A percentile compares a stretch with the other conserved stretches of the same genome.
Evolutionary conservation across 2,329 filamentous ascomycete species (phyloP).

Genomic region (Lachnellula hyalina): DNA sequence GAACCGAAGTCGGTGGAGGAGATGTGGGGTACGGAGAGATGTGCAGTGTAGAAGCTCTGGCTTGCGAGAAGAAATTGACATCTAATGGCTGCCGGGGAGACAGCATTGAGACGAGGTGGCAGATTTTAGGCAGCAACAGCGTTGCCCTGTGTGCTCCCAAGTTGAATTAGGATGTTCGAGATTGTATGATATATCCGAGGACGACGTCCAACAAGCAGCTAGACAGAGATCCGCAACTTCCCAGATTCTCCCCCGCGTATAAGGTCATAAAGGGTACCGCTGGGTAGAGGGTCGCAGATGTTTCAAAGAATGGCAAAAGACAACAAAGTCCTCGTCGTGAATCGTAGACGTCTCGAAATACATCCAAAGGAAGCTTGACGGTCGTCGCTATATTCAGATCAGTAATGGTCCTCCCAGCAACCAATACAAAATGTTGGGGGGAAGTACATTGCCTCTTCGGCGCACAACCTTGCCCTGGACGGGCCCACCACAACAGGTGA

Average conservation of each 20-base stretch:
- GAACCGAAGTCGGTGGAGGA: not conserved
- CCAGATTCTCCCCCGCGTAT: not conserved
- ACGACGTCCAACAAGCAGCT: not conserved
- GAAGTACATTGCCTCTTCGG: conserved; percentile 20
- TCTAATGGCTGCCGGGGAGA: not conserved
- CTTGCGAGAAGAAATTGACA: not conserved
- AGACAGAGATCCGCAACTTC: not conserved
- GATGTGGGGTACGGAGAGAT: conserved; percentile 5
- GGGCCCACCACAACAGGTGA: conserved; percentile 23
- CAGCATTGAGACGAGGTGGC: not conserved
- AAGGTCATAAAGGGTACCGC: not conserved
- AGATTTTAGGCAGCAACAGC: not conserved
- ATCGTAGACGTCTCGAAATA: conserved; percentile 5
- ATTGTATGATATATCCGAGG: not conserved
- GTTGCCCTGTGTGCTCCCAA: not conserved
- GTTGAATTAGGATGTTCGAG: not conserved
- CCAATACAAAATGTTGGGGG: conserved; percentile 5
- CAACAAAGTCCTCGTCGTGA: conserved; percentile 14
- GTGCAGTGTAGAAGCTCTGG: conserved; percentile 7
- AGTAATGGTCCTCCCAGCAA: conserved; percentile 26
- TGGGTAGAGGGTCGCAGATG: not conserved
- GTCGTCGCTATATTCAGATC: conserved; percentile 15
- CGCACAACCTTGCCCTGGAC: conserved; percentile 21
- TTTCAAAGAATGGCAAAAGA: conserved; percentile 23
- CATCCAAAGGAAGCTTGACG: conserved; percentile 13